A percentile compares a stretch with the other conserved stretches of the same genome.
Conservation (phyloP, 2,329 filamentous ascomycete species). For the Aquanectria penicillioides region DNA sequence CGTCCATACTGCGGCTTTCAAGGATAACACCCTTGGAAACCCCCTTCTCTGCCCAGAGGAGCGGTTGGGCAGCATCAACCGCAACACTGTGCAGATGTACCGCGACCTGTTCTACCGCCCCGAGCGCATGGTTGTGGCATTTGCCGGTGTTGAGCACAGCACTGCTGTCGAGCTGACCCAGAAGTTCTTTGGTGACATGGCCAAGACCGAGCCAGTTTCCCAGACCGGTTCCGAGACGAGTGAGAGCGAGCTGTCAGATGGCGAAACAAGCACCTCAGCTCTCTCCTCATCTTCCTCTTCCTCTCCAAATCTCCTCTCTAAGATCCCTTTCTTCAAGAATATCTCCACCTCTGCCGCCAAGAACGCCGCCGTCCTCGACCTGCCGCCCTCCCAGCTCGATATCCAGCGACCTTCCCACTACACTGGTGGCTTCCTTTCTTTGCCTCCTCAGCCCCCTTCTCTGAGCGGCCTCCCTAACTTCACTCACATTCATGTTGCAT, state of each 20-base stretch:
- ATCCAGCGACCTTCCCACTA: constrained; percentile 79
- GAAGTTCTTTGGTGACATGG: constrained; percentile 92
- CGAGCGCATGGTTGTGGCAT: constrained; percentile 92
- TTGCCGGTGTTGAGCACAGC: constrained; percentile 87
- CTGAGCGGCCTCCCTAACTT: constrained; percentile 78
- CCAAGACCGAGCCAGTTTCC: constrained; percentile 59
- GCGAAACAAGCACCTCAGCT: constrained; percentile 46
- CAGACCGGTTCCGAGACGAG: constrained; percentile 69
- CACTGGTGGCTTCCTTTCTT: constrained; percentile 90
- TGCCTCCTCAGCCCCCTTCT: constrained; percentile 82
- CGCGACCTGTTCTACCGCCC: constrained; percentile 86
- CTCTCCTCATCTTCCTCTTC: constrained; percentile 50
- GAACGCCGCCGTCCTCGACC: constrained; percentile 65
- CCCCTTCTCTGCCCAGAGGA: constrained; percentile 92
- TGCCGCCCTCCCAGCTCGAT: constrained; percentile 60
- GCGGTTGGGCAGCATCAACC: constrained; percentile 78
- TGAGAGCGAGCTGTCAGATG: constrained; percentile 48
- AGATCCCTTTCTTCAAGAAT: constrained; percentile 90
- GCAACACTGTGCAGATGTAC: constrained; percentile 79
- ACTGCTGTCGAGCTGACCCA: constrained; percentile 83
- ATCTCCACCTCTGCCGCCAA: constrained; percentile 78
- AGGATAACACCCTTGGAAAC: constrained; percentile 95
- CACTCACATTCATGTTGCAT: constrained; percentile 94
- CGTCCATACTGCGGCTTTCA: constrained; percentile 94
- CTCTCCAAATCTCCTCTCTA: constrained; percentile 76